phyloP scores from a whole-genome alignment of 345 rosid species.

The Passiflora organensis region DNA sequence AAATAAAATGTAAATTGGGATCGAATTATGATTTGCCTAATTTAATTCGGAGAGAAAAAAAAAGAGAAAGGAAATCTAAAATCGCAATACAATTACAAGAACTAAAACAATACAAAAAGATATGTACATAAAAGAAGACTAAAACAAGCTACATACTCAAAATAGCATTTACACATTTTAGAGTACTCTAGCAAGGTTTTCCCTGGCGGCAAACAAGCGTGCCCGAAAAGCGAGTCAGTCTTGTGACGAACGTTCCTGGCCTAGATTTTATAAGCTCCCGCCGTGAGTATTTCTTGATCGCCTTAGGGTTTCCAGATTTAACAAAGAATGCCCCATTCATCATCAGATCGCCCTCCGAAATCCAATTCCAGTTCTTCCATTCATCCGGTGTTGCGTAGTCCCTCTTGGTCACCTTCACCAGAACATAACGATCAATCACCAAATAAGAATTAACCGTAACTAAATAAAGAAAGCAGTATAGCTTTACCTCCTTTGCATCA shows the following conservation, averaged over 20 bases:
- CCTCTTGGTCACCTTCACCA: slow-evolving; percentile 37
- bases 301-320: slow-evolving; percentile 19
- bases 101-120: too few relatives aligned
- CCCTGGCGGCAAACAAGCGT: slow-evolving; percentile 22
- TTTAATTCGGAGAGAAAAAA: too few relatives aligned
- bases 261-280: slow-evolving; percentile 18
- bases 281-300: slow-evolving; percentile 8
- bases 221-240: slow-evolving; percentile 34
- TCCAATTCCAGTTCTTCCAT: slow-evolving; percentile 48
- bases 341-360: slow-evolving; percentile 33
- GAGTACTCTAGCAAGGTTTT: slow-evolving; percentile 35
- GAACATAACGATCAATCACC: background rate
- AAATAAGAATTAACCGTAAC: background rate
- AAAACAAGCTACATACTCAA: too few relatives aligned
- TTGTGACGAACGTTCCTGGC: slow-evolving; percentile 24
- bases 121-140: too few relatives aligned
- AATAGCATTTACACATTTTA: too few relatives aligned
- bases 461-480: background rate
- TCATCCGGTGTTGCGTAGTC: slow-evolving; percentile 21
- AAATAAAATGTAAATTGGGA: too few relatives aligned
- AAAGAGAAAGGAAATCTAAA: too few relatives aligned
- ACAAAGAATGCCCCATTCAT: slow-evolving; percentile 38
- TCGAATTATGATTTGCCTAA: too few relatives aligned
- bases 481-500: slow-evolving; percentile 39
- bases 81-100: too few relatives aligned